Evolutionary conservation across 768 basidiomycete genomes (phyloP), one percentile per base, ranked within the genome.

Genomic region (Kockovaella imperatae): DNA sequence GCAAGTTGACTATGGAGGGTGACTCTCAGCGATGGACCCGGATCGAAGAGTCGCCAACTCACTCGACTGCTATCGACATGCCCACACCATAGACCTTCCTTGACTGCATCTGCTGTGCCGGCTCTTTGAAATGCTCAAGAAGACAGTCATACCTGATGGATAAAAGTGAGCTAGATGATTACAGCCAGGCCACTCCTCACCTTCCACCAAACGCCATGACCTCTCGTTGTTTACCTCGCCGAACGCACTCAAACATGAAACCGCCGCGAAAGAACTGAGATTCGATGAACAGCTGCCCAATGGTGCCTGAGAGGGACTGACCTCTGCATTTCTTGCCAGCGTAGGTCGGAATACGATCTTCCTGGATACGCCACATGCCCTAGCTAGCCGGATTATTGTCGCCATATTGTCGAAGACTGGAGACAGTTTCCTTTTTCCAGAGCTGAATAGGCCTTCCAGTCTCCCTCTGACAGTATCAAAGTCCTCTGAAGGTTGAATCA

Each of bases 231-330:
- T 60, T 64, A 8, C 59, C 57, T 25, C 57, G 44, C 13, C 57
- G 46, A 6, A 68, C 60, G 41, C 62, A 67, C 42, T 70, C 67
- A 44, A 70, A 70, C 62, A 68, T 68, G 46, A 68, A 47, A n/a
- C 69, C 69, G 3, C 64, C 67, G 1, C 52, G 38, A 56, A 64
- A 68, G 36, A 64, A 58, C 64, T 68, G 45, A 14, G 47, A 17
- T 35, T 31, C n/a, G 20, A 24, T 5, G 13, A 40, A 24, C 30
- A 32, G 17, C 44, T 30, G 28, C 36, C 42, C 20, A 23, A 28
- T 29, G 29, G 13, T 34, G 23, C n/a, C n/a, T n/a, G n/a, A n/a
- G 8, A 3, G 17, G 11, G 20, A 24, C 63, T 49, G 32, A 62
- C 66, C 41, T 66, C 65, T 6, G 64, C 54, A 46, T 62, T 53